Percentiles rank a stretch among this genome's conserved stretches.
phyloP scores from a whole-genome alignment of 2,329 filamentous ascomycete species.

The Calonectria pseudoreteaudii region DNA sequence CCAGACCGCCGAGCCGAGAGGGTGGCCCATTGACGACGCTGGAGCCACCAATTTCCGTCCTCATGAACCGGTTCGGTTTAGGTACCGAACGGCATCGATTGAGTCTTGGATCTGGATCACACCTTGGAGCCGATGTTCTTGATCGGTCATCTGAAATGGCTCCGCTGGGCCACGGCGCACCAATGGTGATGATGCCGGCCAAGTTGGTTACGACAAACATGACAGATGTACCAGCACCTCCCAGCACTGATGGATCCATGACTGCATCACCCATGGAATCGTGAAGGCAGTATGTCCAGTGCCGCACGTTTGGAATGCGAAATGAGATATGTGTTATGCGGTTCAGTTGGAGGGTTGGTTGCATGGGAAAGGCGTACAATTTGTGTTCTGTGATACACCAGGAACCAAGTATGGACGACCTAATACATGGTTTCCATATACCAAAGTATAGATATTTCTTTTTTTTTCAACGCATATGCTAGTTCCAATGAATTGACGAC shows the following conservation, averaged over 20 bases:
- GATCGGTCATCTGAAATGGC: slow-evolving; percentile 25
- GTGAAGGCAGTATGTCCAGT: not conserved
- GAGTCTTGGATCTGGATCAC: slow-evolving; percentile 27
- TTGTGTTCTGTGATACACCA: not conserved
- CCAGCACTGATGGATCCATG: slow-evolving; percentile 32
- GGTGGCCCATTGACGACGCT: slow-evolving; percentile 33
- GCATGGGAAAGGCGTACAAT: not conserved
- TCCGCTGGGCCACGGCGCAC: slow-evolving; percentile 15
- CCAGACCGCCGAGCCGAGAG: slow-evolving; percentile 36
- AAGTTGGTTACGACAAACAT: slow-evolving; percentile 15
- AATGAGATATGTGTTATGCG: slow-evolving; percentile 3
- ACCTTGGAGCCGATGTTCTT: slow-evolving; percentile 23
- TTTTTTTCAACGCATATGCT: not conserved
- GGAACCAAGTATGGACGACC: slow-evolving; percentile 7
- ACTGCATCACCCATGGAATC: slow-evolving; percentile 33
- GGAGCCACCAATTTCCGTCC: slow-evolving; percentile 33
- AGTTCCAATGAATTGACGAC: slow-evolving; percentile 3
- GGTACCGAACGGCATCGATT: slow-evolving; percentile 37
- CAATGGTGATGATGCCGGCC: slow-evolving; percentile 20
- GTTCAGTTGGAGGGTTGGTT: not conserved
- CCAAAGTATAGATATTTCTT: not conserved
- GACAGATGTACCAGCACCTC: slow-evolving; percentile 25
- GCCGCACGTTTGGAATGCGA: slow-evolving; percentile 8
- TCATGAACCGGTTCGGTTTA: slow-evolving; percentile 37
- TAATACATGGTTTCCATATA: slow-evolving; percentile 4